These are phyloP conservation scores for Euphorbia peplus DNA, from an alignment of 345 rosid species.

Conservation along the genomic window DNA sequence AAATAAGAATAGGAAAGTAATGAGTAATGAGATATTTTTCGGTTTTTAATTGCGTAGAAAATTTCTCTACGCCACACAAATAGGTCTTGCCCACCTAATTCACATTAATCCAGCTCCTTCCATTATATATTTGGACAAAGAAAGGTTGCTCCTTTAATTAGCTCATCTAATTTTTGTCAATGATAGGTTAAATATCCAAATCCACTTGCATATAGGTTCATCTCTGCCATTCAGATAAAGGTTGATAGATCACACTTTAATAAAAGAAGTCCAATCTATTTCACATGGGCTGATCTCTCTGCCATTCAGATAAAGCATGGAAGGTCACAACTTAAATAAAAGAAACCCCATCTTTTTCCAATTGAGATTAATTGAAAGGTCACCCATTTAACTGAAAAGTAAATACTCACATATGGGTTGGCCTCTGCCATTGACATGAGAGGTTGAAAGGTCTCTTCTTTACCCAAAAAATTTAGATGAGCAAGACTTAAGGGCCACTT, in stretches of 20 bases:
- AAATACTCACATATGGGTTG: not conserved
- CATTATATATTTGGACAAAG: not conserved
- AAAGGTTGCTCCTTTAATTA: not conserved
- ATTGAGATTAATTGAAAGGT: not conserved
- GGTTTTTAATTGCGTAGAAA: not conserved
- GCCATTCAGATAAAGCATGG: no score
- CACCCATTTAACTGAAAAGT: not conserved
- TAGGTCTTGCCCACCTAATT: not conserved
- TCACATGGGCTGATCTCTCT: no score
- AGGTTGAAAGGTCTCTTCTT: not conserved
- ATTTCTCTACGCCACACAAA: conserved; percentile 1
- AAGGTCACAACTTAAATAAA: no score
- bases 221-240: not conserved
- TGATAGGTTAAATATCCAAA: not conserved
- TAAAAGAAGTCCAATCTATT: no score
- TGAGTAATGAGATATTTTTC: not conserved
- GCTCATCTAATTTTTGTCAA: not conserved
- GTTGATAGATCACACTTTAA: no score
- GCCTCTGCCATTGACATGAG: not conserved
- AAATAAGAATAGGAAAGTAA: no score
- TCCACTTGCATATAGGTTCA: not conserved
- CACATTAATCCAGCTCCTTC: not conserved
- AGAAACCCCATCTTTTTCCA: no score
- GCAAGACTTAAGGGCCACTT: no score
- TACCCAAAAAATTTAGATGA: not conserved